Evolutionary conservation across 108 stramenopile species (phyloP), one percentile per base, ranked within the genome.

Genomic region (Conticribra guillardii): DNA sequence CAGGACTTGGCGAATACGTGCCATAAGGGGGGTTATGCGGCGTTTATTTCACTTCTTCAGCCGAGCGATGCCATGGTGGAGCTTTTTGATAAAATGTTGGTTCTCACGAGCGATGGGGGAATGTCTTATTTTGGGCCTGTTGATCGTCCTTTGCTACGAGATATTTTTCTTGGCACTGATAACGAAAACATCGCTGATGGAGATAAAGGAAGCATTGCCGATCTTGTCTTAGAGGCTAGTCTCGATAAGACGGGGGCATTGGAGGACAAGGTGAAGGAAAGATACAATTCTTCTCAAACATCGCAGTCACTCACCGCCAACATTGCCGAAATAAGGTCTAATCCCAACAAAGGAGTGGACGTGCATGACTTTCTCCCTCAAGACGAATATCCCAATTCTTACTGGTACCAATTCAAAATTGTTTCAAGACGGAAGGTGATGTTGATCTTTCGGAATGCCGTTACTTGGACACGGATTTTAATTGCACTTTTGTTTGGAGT

Each of bases 401-500:
- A 34, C 31, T 49, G 22, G 50, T 59, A 71, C 46, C 80, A 71
- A 29, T 46, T 71, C 17, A 29, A 59, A 2, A 50, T 76, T 31
- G 60, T 76, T 33, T 53, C 61, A 8, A 50, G 26, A 2, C 27
- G 80, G n/a, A 69, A 74, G 16, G 23, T 57, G 28, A 82, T 76
- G 71, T 70, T 82, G 50, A 82, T 82, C 47, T n/a, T 61, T 0
- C 53, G 80, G 2, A 82, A 82, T 53, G 18, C 69, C 26, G 56
- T 82, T 34, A 82, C 80, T 5, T 82, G 65, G 23, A 49, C 74
- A 15, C 69, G 80, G 14, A 37, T 76, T 22, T n/a, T 76, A n/a
- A 82, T 82, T 60, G 80, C 80, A 23, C 58, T 76, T 21, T n/a
- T 74, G 5, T 82, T 82, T 60, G 74, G 74, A 19, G 11, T 76